Evolutionary conservation across 768 basidiomycete genomes (phyloP), one percentile per base, ranked within the genome.

Genomic region (Phylloporus rhodoxanthus): DNA sequence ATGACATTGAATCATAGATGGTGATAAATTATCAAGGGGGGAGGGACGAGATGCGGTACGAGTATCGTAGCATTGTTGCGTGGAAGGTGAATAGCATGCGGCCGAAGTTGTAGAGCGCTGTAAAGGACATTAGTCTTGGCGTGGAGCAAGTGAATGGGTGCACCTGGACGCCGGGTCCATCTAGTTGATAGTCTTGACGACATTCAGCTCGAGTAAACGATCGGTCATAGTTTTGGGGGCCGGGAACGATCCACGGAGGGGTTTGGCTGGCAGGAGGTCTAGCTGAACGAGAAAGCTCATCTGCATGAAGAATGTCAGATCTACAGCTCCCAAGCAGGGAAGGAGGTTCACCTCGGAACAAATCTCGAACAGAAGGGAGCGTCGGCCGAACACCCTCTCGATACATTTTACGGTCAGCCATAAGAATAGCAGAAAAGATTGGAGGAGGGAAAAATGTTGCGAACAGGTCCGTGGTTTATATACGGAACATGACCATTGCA

Each of bases 361-460:
- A 68, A 65, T 84, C 81, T 43, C 82, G 80, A 48, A 87, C 85
- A 41, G 84, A 76, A 34, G 85, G 85, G 51, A 87, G 80, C 14
- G 79, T 83, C 47, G 82, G 81, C 38, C 83, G 77, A 25, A 44
- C 25, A 29, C 58, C 56, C 7, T 66, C 67, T 49, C 59, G 57
- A 45, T 48, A 51, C 21, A 41, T 48, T 53, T 46, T 56, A 52
- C 54, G 58, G 59, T 65, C 57, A 66, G 62, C 61, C 53, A 66
- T 62, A 42, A 67, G 54, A 48, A 62, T 53, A 51, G 61, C 34
- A 47, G 48, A 50, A n/a, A 47, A 19, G 39, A 34, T 48, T 53
- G 48, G 50, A 53, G 48, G 48, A 41, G 43, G 51, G 36, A 19
- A 37, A 23, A 37, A 46, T 48, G 49, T 11, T 25, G 45, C 45